Percentiles rank a stretch among this genome's conserved stretches.
Conservation (phyloP, 768 basidiomycete genomes). For the Psilocybe tampanensis region DNA sequence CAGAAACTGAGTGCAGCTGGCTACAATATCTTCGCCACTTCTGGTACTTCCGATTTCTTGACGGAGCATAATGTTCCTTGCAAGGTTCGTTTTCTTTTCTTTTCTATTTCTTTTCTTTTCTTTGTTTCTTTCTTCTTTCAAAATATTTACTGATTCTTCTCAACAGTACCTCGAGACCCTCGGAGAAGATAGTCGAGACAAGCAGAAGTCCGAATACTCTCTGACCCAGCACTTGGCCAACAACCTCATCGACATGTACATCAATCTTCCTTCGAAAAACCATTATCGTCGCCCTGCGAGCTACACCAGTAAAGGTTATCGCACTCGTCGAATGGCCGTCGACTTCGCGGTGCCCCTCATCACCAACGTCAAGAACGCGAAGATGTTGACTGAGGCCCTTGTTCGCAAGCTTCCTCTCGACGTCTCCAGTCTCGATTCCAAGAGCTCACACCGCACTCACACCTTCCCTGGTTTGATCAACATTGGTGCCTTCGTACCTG, state of each 20-base stretch:
- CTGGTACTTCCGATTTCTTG: constrained; percentile 97
- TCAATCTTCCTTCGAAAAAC: constrained; percentile 98
- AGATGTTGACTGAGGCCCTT: constrained; percentile 91
- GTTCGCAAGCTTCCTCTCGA: constrained; percentile 89
- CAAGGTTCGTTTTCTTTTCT: constrained; percentile 65
- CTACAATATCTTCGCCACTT: constrained; percentile 95
- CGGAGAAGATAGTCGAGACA: constrained; percentile 68
- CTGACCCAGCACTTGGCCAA: constrained; percentile 95
- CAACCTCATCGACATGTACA: constrained; percentile 98
- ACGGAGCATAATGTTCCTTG: constrained; percentile 96
- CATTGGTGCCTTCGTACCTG: constrained; percentile 84
- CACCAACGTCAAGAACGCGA: constrained; percentile 98
- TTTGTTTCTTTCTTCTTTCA: background rate
- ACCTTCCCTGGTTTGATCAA: constrained; percentile 93
- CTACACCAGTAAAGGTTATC: constrained; percentile 96
- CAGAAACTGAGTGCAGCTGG: constrained; percentile 94
- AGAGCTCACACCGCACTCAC: constrained; percentile 90
- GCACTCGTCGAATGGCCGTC: constrained; percentile 97
- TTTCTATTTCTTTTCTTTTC: no score
- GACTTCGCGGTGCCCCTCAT: constrained; percentile 97
- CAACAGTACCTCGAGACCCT: constrained; percentile 86
- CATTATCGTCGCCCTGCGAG: constrained; percentile 95
- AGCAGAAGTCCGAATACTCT: constrained; percentile 97
- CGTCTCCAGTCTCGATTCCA: constrained; percentile 89
- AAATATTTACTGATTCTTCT: background rate